Base-by-base conservation (phyloP, 169 alveolate genomes). In the Fabrea salina region DNA sequence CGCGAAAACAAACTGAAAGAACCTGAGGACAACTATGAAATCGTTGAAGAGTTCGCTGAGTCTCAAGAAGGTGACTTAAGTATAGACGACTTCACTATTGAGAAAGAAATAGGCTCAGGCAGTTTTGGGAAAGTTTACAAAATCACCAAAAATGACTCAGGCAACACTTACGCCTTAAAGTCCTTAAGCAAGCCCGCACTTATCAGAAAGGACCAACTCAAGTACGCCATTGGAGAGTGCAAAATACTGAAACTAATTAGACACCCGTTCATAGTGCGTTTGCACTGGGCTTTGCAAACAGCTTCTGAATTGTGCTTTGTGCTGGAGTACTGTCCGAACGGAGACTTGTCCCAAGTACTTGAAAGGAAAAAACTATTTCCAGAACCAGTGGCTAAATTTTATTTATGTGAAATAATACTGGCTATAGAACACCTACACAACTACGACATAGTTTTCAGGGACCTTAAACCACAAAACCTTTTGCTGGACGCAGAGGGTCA, bases 401-500 rank as follows among this genome's bases (percentile, higher is more conserved):
- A 88, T 51, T 79, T 89, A 33, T 90, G 93, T n/a, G 94, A 92
- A 79, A 77, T 92, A 37, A 75, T 90, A n/a, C 61, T 89, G 47
- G 94, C 94, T 13, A 49, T 92, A 6, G 53, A 92, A 83, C 91
- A 89, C 43, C 86, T 92, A 22, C 96, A 92, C 74, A 80, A 89
- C 61, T 79, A 87, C 43, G 91, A 91, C 53, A 91, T 93, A 22
- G 88, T 93, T 41, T 93, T 87, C 72, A 84, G 96, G 58, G 96
- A 92, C 78, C 71, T 92, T 57, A 92, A 92, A 61, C 96, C 96
- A 2, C 91, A 89, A 64, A 93, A 93, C 85, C 87, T 93, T 4
- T 94, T 93, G 4, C 56, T 93, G 22, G 95, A 93, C 61, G 64
- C 56, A 41, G 92, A 93, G 49, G 97, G 97, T 0, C 95, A 93